phyloP scores from a whole-genome alignment of 1,139 yeast genomes.

The Lodderomyces elongisporus region DNA sequence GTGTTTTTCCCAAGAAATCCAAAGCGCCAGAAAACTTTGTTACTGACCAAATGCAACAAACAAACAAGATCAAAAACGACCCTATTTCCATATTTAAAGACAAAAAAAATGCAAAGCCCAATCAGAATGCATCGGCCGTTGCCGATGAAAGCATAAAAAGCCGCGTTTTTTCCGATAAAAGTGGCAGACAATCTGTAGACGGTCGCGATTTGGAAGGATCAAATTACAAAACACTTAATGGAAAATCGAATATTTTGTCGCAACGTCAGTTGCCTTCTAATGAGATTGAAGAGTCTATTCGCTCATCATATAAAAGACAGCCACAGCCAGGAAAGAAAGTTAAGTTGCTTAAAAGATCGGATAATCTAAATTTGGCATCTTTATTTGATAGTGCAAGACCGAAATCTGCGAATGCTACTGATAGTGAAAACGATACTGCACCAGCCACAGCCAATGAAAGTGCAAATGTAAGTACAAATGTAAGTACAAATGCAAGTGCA shows the following conservation, averaged over 20 bases:
- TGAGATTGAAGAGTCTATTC: slow-evolving; percentile 21
- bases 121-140: background rate
- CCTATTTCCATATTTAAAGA: background rate
- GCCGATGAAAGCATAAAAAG: background rate
- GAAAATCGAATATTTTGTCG: background rate
- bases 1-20: slow-evolving; percentile 26
- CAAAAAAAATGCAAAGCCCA: background rate
- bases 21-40: background rate
- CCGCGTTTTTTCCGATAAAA: background rate
- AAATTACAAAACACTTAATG: too few relatives aligned
- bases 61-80: background rate
- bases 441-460: too few relatives aligned
- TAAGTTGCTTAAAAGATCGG: slow-evolving; percentile 28
- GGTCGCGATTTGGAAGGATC: too few relatives aligned
- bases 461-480: too few relatives aligned
- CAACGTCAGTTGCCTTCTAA: slow-evolving; percentile 14
- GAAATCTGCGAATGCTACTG: too few relatives aligned
- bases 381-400: too few relatives aligned
- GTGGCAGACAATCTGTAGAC: slow-evolving; percentile 1
- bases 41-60: background rate
- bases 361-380: slow-evolving; percentile 9
- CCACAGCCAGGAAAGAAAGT: slow-evolving; percentile 24
- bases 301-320: slow-evolving; percentile 7
- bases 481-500: too few relatives aligned
- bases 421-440: too few relatives aligned